These are phyloP conservation scores for Eucalyptus dawsonii DNA, from an alignment of 345 rosid species.

Conservation along the genomic window DNA sequence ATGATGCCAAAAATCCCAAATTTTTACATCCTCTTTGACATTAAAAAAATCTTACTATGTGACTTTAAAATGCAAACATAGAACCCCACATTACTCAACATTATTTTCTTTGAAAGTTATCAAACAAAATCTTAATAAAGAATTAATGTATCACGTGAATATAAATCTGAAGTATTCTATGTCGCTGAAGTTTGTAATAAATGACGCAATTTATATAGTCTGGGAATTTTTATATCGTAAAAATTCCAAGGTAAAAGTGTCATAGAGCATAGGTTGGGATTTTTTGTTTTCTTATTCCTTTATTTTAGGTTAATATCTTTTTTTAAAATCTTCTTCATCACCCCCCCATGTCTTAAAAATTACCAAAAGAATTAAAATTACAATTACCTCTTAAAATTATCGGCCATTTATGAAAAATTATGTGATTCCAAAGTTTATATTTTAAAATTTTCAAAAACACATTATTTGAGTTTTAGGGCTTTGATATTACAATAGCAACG, in stretches of 20 bases:
- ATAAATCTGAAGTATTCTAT: accelerated
- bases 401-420: neutral
- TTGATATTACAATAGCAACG: accelerated
- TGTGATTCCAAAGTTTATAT: neutral
- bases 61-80: too few relatives aligned
- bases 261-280: too few relatives aligned
- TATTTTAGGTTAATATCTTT: too few relatives aligned
- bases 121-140: too few relatives aligned
- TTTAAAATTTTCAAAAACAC: too few relatives aligned
- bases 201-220: accelerated
- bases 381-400: neutral
- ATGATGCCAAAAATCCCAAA: too few relatives aligned
- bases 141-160: accelerated
- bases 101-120: accelerated
- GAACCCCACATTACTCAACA: too few relatives aligned
- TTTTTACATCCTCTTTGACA: too few relatives aligned
- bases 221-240: accelerated
- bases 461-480: neutral
- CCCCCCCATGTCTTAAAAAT: neutral
- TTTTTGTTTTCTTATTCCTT: neutral
- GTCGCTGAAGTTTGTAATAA: too few relatives aligned
- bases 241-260: too few relatives aligned
- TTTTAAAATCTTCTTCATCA: neutral
- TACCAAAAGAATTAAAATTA: neutral
- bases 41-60: too few relatives aligned